These are phyloP conservation scores for Erodium trifolium DNA, from an alignment of 441 rosid genomes.

Conservation along the genomic window DNA sequence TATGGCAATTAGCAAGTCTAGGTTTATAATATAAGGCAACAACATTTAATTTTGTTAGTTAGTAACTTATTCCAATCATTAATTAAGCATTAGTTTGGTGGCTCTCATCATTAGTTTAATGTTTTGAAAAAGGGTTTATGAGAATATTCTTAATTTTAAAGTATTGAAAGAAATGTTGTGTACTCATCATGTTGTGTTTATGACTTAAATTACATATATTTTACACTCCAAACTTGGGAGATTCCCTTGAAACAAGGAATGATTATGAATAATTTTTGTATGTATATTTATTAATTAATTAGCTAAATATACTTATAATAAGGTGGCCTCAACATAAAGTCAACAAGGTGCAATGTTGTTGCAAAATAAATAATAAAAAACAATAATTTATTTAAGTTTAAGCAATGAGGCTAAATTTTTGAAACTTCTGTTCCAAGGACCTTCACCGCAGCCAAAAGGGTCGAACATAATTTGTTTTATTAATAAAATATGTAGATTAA, in stretches of 20 bases:
- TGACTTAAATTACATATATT: too few species aligned
- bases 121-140: too few species aligned
- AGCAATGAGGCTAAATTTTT: background rate
- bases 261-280: background rate
- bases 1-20: background rate
- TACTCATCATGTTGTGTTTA: too few species aligned
- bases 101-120: background rate
- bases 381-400: background rate
- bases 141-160: too few species aligned
- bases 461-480: too few species aligned
- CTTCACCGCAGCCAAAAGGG: background rate
- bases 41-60: too few species aligned
- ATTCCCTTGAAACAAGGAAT: too few species aligned
- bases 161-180: too few species aligned
- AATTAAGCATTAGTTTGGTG: background rate
- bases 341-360: background rate
- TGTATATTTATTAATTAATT: background rate
- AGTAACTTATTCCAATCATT: background rate
- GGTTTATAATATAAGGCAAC: too few species aligned
- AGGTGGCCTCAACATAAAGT: background rate
- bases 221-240: too few species aligned
- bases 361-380: background rate
- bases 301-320: background rate
- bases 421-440: background rate
- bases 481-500: too few species aligned